Evolutionary conservation across 768 basidiomycete species (phyloP), one percentile per base, ranked within the genome.

Genomic region (Termitomyces eurrhizus): DNA sequence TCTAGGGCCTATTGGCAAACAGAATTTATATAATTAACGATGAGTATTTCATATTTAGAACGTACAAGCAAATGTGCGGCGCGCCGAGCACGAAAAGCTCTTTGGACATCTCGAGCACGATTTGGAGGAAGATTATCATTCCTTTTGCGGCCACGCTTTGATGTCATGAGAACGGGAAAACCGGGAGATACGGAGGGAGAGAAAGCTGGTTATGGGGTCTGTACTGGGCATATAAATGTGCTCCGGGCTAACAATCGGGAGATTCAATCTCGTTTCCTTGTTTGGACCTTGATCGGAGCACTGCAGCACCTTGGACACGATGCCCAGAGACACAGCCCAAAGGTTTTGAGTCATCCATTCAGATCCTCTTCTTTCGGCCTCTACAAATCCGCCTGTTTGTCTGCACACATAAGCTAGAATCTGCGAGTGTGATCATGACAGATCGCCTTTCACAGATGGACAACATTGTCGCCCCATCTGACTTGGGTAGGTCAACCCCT

Each of bases 61-160:
- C 71, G 61, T 66, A 91, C 90, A 79, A 89, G 83, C 57, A 95
- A 81, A 73, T 95, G 93, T 59, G 92, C 92, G 62, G 92, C 92
- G 66, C 93, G 84, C 65, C 93, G 80, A 37, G 93, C 93, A 63
- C 93, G 83, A 77, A 95, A 95, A 9, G 92, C 93, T 69, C 93
- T 77, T 71, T 95, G 93, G 18, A 94, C 91, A 68, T 95, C 93
- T 60, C 93, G 79, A 33, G 93, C 92, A 63, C 92, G 85, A 67
- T 89, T 89, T 4, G 88, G 88, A 60, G 89, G 88, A 50, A 90
- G 83, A 68, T 83, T 87, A 73, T 90, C 87, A 73, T 90, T 89
- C 71, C 91, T 80, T 69, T 93, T 93, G 68, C 92, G 84, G 62
- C 92, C 92, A 68, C 92, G 87, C 77, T 92, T 93, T 63, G 90